These are phyloP conservation scores for Sphagnurus paluster DNA, from an alignment of 1,284 basidiomycete species.

Conservation along the genomic window DNA sequence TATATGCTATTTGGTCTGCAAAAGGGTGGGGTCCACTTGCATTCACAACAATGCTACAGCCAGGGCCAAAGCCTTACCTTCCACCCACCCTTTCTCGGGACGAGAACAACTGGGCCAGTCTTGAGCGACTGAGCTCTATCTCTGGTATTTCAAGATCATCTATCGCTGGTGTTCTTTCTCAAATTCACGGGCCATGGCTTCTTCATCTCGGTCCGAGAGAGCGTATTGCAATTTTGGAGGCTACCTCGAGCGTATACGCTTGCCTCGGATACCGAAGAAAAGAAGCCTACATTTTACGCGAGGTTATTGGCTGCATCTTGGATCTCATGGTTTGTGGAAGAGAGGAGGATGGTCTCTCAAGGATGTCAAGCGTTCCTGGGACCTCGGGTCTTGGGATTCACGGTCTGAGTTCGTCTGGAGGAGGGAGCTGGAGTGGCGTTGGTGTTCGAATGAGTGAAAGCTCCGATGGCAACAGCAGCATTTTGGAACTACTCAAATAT, in stretches of 20 bases:
- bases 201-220: conserved; percentile 76
- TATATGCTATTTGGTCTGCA: conserved; percentile 80
- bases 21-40: conserved; percentile 87
- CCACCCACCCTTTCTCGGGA: conserved; percentile 49
- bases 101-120: conserved; percentile 43
- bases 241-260: conserved; percentile 73
- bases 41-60: conserved; percentile 73
- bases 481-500: conserved; percentile 72
- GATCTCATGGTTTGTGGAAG: conserved; percentile 79
- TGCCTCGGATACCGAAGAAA: conserved; percentile 82
- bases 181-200: conserved; percentile 85
- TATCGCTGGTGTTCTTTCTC: conserved; percentile 63
- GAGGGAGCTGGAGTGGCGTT: conserved; percentile 48
- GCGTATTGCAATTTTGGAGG: conserved; percentile 69
- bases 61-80: conserved; percentile 54
- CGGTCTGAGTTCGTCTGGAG: conserved; percentile 31
- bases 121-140: conserved; percentile 62
- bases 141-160: conserved; percentile 70
- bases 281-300: conserved; percentile 83
- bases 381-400: conserved; percentile 50
- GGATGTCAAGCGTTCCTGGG: conserved; percentile 40
- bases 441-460: conserved; percentile 73
- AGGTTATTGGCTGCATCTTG: conserved; percentile 77
- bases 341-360: conserved; percentile 56
- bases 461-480: conserved; percentile 75